Base-by-base conservation (phyloP, 2,329 filamentous ascomycete species). In the Macrophomina pseudophaseolina region DNA sequence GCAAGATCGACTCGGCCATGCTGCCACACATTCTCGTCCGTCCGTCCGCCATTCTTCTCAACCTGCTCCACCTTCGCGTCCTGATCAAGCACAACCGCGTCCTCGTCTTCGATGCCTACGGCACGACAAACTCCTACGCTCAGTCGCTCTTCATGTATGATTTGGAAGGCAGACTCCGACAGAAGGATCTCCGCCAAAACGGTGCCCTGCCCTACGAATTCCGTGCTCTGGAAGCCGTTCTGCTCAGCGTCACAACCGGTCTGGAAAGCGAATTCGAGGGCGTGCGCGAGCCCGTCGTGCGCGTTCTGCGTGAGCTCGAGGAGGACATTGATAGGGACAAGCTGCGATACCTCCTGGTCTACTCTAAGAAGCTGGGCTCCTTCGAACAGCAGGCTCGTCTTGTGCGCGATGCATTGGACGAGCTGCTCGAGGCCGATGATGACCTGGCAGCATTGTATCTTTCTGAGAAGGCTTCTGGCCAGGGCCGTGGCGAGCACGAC, bases 81-180 rank as follows among this genome's bases (percentile, higher is more conserved):
- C 86, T 99, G 30, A 97, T 99, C 77, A 97, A 97, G 81, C 88
- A 94, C 70, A 92, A 99, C 75, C 91, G 94, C 30, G 93, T 99
- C 6, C 87, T 99, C 30, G 90, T 99, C 5, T 98, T 99, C 76
- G 95, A 98, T 74, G 92, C 95, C 14, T 98, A 97, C 79, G 95
- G 95, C 35, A 95, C 93, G 48, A 94, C 93, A 68, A 93, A 96
- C 72, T 96, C 93, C 0, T 97, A 97, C 74, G 93, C 94, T 38
- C 95, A 98, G 78, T 97, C 93, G 4, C 88, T 95, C 14, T 99
- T 99, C 81, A 97, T 99, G 88, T 97, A 98, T 80, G 95, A 98
- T 75, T 82, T 99, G 23, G 93, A 98, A 78, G 92, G 92, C 12
- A 97, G 97, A 76, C 83, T 99, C 52, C 90, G 92, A 69, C 93